Conservation (phyloP, 768 basidiomycete genomes). For the Boletus rufocinnamomeus region DNA sequence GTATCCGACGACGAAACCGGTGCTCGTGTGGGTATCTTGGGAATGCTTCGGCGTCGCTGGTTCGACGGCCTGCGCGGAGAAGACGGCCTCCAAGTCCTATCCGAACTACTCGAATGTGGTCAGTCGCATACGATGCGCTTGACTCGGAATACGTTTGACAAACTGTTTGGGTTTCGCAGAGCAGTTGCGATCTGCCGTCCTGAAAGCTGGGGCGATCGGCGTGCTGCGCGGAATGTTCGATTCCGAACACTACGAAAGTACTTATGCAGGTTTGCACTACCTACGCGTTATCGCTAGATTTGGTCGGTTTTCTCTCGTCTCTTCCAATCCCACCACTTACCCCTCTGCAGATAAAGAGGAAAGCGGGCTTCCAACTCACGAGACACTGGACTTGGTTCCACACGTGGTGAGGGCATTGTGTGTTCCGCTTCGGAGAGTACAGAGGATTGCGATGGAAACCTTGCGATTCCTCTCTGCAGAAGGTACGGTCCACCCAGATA, state of each 20-base stretch:
- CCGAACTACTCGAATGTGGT: slow-evolving; percentile 24
- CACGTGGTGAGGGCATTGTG: slow-evolving; percentile 20
- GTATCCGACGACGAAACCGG: slow-evolving; percentile 6
- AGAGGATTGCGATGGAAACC: slow-evolving; percentile 15
- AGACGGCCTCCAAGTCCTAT: slow-evolving; percentile 26
- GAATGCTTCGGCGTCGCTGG: slow-evolving; percentile 30
- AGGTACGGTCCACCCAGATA: slow-evolving; percentile 7
- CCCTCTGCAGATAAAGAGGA: slow-evolving; percentile 5
- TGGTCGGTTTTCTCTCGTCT: slow-evolving; percentile 12
- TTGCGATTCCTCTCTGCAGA: slow-evolving; percentile 17
- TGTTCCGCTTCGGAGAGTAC: slow-evolving; percentile 19
- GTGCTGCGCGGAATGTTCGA: slow-evolving; percentile 21
- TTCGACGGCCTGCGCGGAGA: slow-evolving; percentile 32
- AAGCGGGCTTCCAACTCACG: slow-evolving; percentile 1
- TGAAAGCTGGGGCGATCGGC: slow-evolving; percentile 17
- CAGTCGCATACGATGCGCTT: background rate
- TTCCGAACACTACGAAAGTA: slow-evolving; percentile 3
- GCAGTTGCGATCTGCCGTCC: slow-evolving; percentile 15
- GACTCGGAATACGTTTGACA: background rate
- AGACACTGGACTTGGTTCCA: slow-evolving; percentile 9
- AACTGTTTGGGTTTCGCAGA: slow-evolving; percentile 7
- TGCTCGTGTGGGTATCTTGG: slow-evolving; percentile 11
- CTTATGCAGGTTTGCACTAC: slow-evolving; percentile 27
- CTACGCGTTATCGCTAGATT: slow-evolving; percentile 22
- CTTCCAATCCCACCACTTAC: background rate